Conservation (phyloP, 2,329 filamentous ascomycete species). For the Chrysoporthe deuterocubensis region DNA sequence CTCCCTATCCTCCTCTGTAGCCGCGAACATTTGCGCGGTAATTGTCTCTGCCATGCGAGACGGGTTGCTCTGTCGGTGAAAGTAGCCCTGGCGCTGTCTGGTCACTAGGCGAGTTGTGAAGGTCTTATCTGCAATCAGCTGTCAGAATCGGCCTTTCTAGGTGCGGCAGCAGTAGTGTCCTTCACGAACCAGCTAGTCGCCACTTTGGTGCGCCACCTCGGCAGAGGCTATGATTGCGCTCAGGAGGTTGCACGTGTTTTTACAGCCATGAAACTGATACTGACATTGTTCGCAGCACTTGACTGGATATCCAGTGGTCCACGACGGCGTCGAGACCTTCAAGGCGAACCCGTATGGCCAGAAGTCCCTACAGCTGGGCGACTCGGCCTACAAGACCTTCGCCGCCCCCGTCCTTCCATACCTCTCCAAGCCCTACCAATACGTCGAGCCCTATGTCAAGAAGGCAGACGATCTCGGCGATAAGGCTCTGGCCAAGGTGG, state of each 20-base stretch:
- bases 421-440: constrained; percentile 77
- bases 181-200: not conserved
- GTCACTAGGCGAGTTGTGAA: not conserved
- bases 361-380: constrained; percentile 76
- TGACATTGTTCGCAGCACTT: constrained; percentile 66
- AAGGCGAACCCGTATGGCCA: constrained; percentile 82
- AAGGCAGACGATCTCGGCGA: constrained; percentile 80
- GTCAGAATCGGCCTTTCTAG: not conserved
- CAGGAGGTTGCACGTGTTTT: not conserved
- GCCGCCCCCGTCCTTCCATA: constrained; percentile 80
- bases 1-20: not conserved
- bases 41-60: not conserved
- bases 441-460: constrained; percentile 81
- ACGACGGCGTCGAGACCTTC: constrained; percentile 77
- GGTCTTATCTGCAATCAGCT: not conserved
- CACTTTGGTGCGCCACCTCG: not conserved
- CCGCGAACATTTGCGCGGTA: too few relatives aligned
- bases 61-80: not conserved
- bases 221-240: not conserved
- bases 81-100: not conserved
- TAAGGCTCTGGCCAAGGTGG: constrained; percentile 70
- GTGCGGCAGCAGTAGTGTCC: not conserved
- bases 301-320: constrained; percentile 80
- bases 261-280: not conserved
- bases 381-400: constrained; percentile 75